Evolutionary conservation across 2,329 filamentous ascomycete genomes (phyloP).

Genomic region (Colletotrichum spinosum): DNA sequence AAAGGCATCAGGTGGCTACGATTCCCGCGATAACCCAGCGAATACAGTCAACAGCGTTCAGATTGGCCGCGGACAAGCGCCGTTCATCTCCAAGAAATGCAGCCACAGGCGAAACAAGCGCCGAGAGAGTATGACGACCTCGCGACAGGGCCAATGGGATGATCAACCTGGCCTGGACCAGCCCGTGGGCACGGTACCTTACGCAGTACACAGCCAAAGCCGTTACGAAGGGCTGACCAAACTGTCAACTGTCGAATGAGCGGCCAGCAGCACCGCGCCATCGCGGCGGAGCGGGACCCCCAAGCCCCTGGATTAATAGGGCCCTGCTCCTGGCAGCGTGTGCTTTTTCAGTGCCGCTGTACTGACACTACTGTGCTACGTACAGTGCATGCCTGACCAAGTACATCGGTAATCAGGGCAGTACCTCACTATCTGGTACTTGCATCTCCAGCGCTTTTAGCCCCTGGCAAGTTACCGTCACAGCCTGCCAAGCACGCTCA

Average conservation of each 20-base stretch:
- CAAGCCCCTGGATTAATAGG: constrained; percentile 22
- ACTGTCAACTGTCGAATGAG: constrained; percentile 15
- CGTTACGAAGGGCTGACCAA: constrained; percentile 7
- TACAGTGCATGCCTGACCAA: too few relatives aligned
- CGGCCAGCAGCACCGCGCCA: constrained; percentile 4
- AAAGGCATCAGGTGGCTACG: too few relatives aligned
- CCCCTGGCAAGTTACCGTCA: not conserved
- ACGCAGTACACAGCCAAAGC: constrained; percentile 10
- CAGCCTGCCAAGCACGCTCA: too few relatives aligned
- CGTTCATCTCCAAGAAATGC: constrained; percentile 3
- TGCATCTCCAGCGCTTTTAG: constrained; percentile 5
- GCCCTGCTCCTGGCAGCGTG: constrained; percentile 13
- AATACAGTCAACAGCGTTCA: not conserved
- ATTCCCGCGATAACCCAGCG: too few relatives aligned
- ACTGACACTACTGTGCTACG: constrained; percentile 9
- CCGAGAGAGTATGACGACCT: constrained; percentile 8
- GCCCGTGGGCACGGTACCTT: constrained; percentile 8
- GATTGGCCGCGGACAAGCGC: constrained; percentile 6
- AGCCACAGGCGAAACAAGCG: not conserved
- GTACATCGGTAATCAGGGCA: too few relatives aligned
- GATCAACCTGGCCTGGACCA: not conserved
- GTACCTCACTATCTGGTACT: too few relatives aligned
- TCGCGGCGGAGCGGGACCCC: not conserved
- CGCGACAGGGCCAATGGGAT: constrained; percentile 10
- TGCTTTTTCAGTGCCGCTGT: constrained; percentile 11